Evolutionary conservation across 345 rosid genomes (phyloP).

Genomic region (Eucalyptus tenuipes): DNA sequence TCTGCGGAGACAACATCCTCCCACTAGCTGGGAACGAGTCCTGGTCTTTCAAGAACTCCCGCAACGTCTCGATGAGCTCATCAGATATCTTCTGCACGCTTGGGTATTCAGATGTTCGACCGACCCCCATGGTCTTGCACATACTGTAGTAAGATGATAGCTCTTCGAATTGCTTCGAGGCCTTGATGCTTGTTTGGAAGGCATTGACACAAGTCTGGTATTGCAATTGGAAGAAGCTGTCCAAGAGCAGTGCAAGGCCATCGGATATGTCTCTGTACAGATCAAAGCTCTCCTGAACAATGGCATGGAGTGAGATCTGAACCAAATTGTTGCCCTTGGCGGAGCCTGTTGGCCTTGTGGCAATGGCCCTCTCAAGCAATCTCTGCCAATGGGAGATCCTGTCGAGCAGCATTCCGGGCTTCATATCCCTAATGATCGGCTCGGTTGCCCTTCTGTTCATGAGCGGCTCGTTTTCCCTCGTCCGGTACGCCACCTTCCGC

Average conservation of each 20-base stretch:
- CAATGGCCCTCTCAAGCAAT: constrained; percentile 59
- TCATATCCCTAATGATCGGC: constrained; percentile 39
- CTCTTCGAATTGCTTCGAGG: constrained; percentile 58
- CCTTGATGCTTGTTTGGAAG: constrained; percentile 51
- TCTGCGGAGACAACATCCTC: constrained; percentile 5
- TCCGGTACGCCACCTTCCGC: constrained; percentile 15
- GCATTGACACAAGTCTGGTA: constrained; percentile 50
- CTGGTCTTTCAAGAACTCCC: constrained; percentile 74
- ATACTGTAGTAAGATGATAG: constrained; percentile 43
- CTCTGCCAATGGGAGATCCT: constrained; percentile 57
- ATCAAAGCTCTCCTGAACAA: constrained; percentile 70
- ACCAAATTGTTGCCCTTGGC: constrained; percentile 46
- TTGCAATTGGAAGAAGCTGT: constrained; percentile 60
- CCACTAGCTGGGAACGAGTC: constrained; percentile 31
- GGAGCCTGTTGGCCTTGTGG: constrained; percentile 47
- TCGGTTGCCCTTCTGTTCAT: constrained; percentile 1
- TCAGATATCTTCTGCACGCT: constrained; percentile 60
- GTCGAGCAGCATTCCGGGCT: constrained; percentile 49
- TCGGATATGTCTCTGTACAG: constrained; percentile 61
- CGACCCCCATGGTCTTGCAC: constrained; percentile 42
- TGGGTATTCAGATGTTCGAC: constrained; percentile 74
- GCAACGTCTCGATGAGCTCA: constrained; percentile 62
- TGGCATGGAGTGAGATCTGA: constrained; percentile 29
- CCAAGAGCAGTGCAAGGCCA: constrained; percentile 46
- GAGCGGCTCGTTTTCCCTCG: neutral